Conservation (phyloP, 2,329 filamentous ascomycete species). For the Diaporthe nobilis region DNA sequence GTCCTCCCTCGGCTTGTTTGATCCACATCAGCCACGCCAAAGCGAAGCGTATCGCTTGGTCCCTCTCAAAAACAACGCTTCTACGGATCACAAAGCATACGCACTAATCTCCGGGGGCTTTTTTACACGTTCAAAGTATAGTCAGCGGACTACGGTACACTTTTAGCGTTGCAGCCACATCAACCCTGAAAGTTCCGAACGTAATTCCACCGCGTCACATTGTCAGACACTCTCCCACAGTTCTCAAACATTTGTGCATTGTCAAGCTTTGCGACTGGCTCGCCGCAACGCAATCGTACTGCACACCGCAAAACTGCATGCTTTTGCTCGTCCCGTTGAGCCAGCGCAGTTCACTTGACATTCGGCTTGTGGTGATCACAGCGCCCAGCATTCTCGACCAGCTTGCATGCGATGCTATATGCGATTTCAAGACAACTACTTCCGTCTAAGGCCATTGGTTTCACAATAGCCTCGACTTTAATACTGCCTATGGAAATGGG, state of each 20-base stretch:
- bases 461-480: not conserved
- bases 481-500: too few species aligned
- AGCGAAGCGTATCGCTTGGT: not conserved
- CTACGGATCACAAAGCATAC: not conserved
- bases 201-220: not conserved
- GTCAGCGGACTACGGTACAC: not conserved
- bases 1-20: not conserved
- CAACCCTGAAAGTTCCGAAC: not conserved
- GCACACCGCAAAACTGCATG: not conserved
- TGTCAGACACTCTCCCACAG: not conserved
- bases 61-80: not conserved
- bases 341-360: not conserved
- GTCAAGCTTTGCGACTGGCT: not conserved
- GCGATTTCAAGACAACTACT: not conserved
- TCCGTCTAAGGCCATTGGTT: not conserved
- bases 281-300: not conserved
- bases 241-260: conserved; percentile 5
- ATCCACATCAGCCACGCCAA: not conserved
- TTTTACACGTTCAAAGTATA: not conserved
- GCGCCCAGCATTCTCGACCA: not conserved
- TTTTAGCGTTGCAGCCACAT: not conserved
- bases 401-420: not conserved
- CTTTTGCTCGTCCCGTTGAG: not conserved
- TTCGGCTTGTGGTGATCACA: not conserved
- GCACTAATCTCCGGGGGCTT: not conserved